phyloP scores from a whole-genome alignment of 192 early-diverging fungal species.

The Coemansia sp. region DNA sequence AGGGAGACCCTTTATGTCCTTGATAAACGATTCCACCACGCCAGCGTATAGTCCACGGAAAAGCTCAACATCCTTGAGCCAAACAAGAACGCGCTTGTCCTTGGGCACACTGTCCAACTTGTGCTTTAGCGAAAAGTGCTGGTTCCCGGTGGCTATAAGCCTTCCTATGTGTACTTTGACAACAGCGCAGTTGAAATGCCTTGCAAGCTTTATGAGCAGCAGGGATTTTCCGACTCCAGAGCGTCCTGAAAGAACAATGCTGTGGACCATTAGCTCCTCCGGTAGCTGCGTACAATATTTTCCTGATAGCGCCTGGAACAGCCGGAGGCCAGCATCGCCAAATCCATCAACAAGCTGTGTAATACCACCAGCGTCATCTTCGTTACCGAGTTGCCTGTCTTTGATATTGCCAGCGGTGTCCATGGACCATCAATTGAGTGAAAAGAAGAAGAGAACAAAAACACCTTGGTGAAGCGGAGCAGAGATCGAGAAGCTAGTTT shows the following conservation, averaged over 20 bases:
- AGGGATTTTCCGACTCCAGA: conserved; percentile 53
- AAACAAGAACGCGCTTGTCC: conserved; percentile 19
- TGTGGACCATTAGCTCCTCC: conserved; percentile 14
- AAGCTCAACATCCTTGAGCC: conserved; percentile 45
- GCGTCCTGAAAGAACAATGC: conserved; percentile 44
- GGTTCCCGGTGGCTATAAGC: conserved; percentile 27
- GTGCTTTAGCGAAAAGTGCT: conserved; percentile 29
- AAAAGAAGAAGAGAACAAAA: too few species aligned
- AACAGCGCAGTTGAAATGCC: conserved; percentile 12
- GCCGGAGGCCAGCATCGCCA: conserved; percentile 39
- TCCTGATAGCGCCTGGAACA: conserved; percentile 32
- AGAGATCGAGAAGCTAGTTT: too few species aligned
- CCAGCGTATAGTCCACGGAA: conserved; percentile 32
- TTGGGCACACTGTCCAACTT: conserved; percentile 8
- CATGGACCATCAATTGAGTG: neutral
- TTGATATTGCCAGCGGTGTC: neutral
- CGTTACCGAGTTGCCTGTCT: neutral
- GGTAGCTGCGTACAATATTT: conserved; percentile 10
- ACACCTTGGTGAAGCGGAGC: neutral
- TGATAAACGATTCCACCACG: conserved; percentile 29
- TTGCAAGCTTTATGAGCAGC: conserved; percentile 22
- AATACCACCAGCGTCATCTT: neutral
- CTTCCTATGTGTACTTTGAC: conserved; percentile 32
- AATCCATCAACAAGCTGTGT: conserved; percentile 27
- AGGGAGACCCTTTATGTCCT: conserved; percentile 3